These are phyloP conservation scores for Entonaema liquescens DNA, from an alignment of 495 filamentous ascomycete species.

Conservation along the genomic window DNA sequence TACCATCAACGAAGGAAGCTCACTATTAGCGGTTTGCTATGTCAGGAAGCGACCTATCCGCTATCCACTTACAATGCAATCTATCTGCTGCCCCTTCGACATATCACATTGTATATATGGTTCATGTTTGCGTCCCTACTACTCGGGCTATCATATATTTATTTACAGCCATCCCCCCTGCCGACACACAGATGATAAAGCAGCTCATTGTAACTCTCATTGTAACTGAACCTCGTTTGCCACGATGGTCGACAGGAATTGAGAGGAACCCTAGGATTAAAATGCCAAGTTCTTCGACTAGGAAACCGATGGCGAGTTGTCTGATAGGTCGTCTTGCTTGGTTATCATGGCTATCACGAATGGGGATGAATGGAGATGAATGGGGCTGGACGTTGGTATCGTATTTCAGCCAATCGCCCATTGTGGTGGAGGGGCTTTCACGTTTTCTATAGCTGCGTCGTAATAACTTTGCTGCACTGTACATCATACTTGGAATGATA, in stretches of 20 bases:
- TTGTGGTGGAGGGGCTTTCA: constrained; percentile 1
- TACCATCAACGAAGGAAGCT: constrained; percentile 35
- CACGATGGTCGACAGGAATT: constrained; percentile 8
- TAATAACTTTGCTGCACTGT: constrained; percentile 29
- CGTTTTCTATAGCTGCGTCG: not conserved
- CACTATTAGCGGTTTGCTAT: not conserved
- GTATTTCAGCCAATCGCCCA: constrained; percentile 57
- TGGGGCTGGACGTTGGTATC: constrained; percentile 39
- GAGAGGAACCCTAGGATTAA: constrained; percentile 18
- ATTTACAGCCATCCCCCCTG: constrained; percentile 29
- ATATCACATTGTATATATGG: constrained; percentile 18
- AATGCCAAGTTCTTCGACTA: constrained; percentile 18
- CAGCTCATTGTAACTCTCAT: constrained; percentile 29
- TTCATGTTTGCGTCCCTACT: constrained; percentile 19
- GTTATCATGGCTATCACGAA: constrained; percentile 40
- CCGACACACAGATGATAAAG: constrained; percentile 14
- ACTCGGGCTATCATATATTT: constrained; percentile 18
- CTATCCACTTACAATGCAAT: constrained; percentile 5
- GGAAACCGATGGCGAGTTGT: constrained; percentile 18
- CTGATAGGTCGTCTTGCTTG: constrained; percentile 36
- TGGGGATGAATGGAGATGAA: constrained; percentile 38
- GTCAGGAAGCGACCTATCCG: constrained; percentile 5
- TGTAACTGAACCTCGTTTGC: constrained; percentile 16
- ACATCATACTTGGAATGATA: constrained; percentile 13
- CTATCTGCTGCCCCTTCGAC: constrained; percentile 23